A percentile compares a stretch with the other conserved stretches of the same genome.
phyloP scores from a whole-genome alignment of 169 alveolate genomes.

The Cryptosporidium sp. region DNA sequence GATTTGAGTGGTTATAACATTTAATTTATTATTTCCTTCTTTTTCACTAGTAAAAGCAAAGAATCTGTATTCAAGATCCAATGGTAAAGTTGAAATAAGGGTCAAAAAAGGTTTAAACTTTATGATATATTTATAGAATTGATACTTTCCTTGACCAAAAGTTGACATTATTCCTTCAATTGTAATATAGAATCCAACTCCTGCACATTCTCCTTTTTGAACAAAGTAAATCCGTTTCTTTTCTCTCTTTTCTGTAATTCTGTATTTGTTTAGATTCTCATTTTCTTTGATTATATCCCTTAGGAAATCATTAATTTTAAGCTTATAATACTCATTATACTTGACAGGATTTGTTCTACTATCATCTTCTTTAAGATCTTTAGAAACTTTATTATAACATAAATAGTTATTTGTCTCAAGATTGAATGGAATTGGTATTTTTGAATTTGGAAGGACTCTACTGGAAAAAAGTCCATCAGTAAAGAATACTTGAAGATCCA shows the following conservation, averaged over 20 bases:
- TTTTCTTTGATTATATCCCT: conserved; percentile 19
- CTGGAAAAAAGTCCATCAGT: not conserved
- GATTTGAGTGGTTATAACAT: not conserved
- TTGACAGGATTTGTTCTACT: not conserved
- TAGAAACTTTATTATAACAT: not conserved
- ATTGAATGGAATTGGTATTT: conserved; percentile 9
- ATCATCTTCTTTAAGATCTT: not conserved
- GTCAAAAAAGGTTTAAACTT: conserved; percentile 41
- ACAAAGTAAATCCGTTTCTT: conserved; percentile 2
- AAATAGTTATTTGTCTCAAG: not conserved
- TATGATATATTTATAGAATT: conserved; percentile 4
- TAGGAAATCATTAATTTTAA: conserved; percentile 12
- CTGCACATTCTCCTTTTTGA: conserved; percentile 15
- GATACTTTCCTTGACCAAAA: not conserved
- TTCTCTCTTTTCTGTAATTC: not conserved
- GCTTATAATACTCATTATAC: not conserved
- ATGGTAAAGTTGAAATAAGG: conserved; percentile 46
- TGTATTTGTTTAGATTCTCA: not conserved
- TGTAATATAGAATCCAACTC: conserved; percentile 32
- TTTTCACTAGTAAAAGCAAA: not conserved
- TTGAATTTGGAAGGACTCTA: not conserved
- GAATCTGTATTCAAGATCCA: conserved; percentile 35
- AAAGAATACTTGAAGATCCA: not conserved
- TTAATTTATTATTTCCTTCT: not conserved
- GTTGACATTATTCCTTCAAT: conserved; percentile 9